Evolutionary conservation across 1,284 basidiomycete species (phyloP), one percentile per base, ranked within the genome.

Genomic region (Kwoniella shivajii): DNA sequence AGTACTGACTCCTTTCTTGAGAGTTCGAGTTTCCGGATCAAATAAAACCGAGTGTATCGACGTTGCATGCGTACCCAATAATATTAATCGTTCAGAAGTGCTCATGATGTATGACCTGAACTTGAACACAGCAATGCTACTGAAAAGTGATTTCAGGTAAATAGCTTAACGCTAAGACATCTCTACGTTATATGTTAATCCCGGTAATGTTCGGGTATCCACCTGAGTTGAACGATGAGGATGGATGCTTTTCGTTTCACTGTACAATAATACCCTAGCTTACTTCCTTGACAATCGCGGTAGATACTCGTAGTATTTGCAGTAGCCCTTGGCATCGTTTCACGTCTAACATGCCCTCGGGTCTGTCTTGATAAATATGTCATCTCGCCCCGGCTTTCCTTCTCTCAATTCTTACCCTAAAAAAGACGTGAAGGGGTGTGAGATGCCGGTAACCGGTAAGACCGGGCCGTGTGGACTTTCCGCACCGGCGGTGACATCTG

Each of bases 61-160:
- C 13, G 31, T 33, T 26, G 52, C 64, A 39, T 66, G 66, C 2
- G 68, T 65, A 9, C 68, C 66, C 9, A 69, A 44, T 7, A 69
- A 60, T 33, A 69, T 55, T 20, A 63, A 42, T 37, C 50, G 45
- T 37, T 48, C 45, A 14, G 39, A 39, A 30, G 16, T 33, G 20
- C 37, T 52, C 50, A 52, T 57, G 6, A 16, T 48, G 22, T 27
- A 29, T 46, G 42, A n/a, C n/a, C n/a, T n/a, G n/a, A n/a, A n/a
- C n/a, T n/a, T n/a, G n/a, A n/a, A n/a, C n/a, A n/a, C n/a, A n/a
- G n/a, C n/a, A n/a, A n/a, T n/a, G n/a, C n/a, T n/a, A n/a, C n/a
- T n/a, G n/a, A n/a, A n/a, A n/a, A n/a, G n/a, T n/a, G n/a, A n/a
- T n/a, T n/a, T n/a, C n/a, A n/a, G n/a, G n/a, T n/a, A n/a, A n/a